Percentiles rank a stretch among this genome's conserved stretches.
Evolutionary conservation across 352 stramenopile species (phyloP).

Genomic region (Pseudoperonospora humuli): DNA sequence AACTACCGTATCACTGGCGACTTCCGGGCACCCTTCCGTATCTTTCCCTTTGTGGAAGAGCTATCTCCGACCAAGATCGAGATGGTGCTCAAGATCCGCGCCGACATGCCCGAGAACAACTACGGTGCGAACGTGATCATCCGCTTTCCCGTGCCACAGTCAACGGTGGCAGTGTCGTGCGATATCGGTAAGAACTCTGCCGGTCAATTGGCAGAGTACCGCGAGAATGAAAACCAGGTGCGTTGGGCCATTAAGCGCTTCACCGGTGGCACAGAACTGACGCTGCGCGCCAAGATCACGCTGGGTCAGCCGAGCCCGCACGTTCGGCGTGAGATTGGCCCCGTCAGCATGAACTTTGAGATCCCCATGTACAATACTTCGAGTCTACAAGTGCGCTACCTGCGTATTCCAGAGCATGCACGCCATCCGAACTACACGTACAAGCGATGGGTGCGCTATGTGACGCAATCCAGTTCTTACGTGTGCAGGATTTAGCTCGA

Average conservation of each 20-base stretch:
- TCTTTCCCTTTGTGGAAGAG: slow-evolving; percentile 96
- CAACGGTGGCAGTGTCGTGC: slow-evolving; percentile 70
- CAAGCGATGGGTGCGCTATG: slow-evolving; percentile 98
- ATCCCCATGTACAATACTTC: slow-evolving; percentile 99
- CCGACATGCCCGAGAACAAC: slow-evolving; percentile 90
- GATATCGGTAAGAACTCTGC: slow-evolving; percentile 71
- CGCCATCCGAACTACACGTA: slow-evolving; percentile 95
- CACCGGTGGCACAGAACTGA: slow-evolving; percentile 91
- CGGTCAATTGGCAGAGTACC: slow-evolving; percentile 92
- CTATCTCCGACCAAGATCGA: slow-evolving; percentile 91
- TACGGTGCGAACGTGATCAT: slow-evolving; percentile 96
- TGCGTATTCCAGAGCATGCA: slow-evolving; percentile 94
- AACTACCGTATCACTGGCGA: slow-evolving; percentile 98
- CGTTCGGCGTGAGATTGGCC: slow-evolving; percentile 92
- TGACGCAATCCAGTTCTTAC: slow-evolving; percentile 97
- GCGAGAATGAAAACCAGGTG: slow-evolving; percentile 92
- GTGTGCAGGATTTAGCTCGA: slow-evolving; percentile 90
- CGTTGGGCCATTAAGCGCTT: slow-evolving; percentile 97
- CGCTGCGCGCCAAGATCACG: slow-evolving; percentile 90
- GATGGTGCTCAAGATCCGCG: slow-evolving; percentile 88
- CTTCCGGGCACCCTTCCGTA: slow-evolving; percentile 95
- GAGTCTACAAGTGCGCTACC: slow-evolving; percentile 95
- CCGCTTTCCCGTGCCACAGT: slow-evolving; percentile 89
- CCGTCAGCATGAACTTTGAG: slow-evolving; percentile 98
- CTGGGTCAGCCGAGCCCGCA: slow-evolving; percentile 66